Evolutionary conservation across 768 basidiomycete genomes (phyloP).

Genomic region (Lactarius indigo): DNA sequence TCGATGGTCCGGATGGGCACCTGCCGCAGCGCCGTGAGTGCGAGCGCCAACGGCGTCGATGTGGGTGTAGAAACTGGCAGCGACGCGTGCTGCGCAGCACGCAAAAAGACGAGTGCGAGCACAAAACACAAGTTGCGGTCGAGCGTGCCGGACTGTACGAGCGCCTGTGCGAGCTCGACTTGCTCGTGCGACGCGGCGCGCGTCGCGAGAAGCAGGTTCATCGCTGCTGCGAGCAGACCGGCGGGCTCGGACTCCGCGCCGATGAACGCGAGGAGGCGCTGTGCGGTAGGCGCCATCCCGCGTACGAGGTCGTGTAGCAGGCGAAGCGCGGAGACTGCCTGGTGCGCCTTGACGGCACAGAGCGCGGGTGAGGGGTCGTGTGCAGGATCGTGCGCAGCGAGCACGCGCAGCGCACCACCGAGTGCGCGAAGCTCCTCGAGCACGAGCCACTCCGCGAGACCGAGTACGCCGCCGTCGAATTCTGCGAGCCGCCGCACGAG

Average conservation of each 20-base stretch:
- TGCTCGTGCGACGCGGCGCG: slow-evolving; percentile 46
- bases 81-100: slow-evolving; percentile 29
- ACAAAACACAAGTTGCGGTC: slow-evolving; percentile 31
- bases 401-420: slow-evolving; percentile 51
- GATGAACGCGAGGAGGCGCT: slow-evolving; percentile 45
- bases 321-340: slow-evolving; percentile 47
- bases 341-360: slow-evolving; percentile 42
- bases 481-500: slow-evolving; percentile 52
- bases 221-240: slow-evolving; percentile 37
- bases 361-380: slow-evolving; percentile 30
- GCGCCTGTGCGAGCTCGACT: slow-evolving; percentile 39
- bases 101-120: slow-evolving; percentile 29
- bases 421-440: slow-evolving; percentile 59
- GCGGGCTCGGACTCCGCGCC: slow-evolving; percentile 43
- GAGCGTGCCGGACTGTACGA: slow-evolving; percentile 25
- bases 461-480: slow-evolving; percentile 54
- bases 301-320: slow-evolving; percentile 46
- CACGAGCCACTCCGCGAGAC: slow-evolving; percentile 68
- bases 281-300: slow-evolving; percentile 37
- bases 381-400: slow-evolving; percentile 38
- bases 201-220: slow-evolving; percentile 47
- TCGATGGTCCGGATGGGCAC: slow-evolving; percentile 22
- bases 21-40: slow-evolving; percentile 15
- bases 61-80: slow-evolving; percentile 24
- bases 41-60: slow-evolving; percentile 8